Percentiles rank a stretch among this genome's conserved stretches.
These are phyloP conservation scores for Styphnolobium japonicum DNA, from an alignment of 306 rosid genomes.

Conservation along the genomic window DNA sequence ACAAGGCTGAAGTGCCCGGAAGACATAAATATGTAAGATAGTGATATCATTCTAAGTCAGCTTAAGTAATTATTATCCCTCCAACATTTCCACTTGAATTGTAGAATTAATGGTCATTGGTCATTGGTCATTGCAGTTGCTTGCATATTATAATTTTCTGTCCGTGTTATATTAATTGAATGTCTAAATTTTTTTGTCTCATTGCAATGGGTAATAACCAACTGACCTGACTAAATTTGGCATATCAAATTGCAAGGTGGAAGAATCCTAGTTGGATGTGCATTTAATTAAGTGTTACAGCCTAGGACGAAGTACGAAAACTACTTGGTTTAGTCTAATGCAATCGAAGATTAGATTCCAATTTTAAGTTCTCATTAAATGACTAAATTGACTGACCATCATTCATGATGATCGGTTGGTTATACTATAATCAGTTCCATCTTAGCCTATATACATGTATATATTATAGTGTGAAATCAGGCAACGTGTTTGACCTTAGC, in stretches of 20 bases:
- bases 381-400: constrained; percentile 9
- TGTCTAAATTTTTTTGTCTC: not conserved
- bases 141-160: not conserved
- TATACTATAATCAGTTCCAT: not conserved
- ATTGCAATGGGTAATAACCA: not conserved
- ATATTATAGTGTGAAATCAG: not conserved
- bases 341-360: constrained; percentile 29
- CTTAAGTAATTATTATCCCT: not conserved
- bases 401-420: not conserved
- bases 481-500: not conserved
- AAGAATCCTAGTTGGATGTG: constrained; percentile 11
- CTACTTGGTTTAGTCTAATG: not conserved
- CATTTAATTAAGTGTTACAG: constrained; percentile 20
- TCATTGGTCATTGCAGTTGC: not conserved
- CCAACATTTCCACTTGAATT: not conserved
- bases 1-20: not conserved
- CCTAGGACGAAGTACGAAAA: not conserved
- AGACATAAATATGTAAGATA: constrained; percentile 3
- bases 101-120: constrained; percentile 8
- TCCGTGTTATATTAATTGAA: not conserved
- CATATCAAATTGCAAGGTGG: constrained; percentile 1
- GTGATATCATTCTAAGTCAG: not conserved
- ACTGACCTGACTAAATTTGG: not conserved
- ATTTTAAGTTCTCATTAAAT: constrained; percentile 15
- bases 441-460: not conserved